Evolutionary conservation across 164 flowering plant genomes (phyloP), one percentile per base, ranked within the genome.

Genomic region (Umbilicus rupestris): DNA sequence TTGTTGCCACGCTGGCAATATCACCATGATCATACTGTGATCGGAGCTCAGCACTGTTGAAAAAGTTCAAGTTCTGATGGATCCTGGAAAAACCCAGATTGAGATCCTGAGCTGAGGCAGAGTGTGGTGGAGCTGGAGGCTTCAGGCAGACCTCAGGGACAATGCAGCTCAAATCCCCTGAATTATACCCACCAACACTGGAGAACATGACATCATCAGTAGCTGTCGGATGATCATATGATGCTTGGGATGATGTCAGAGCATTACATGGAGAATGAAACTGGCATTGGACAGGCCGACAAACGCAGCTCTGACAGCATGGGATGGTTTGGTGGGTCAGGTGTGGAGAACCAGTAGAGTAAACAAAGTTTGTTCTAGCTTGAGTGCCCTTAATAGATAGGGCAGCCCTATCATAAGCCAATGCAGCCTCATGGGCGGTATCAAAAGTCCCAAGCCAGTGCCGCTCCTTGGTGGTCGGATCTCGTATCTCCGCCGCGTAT

Each of bases 121-220:
- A 28, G 60, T 33, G 28, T 55, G 60, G 28, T 55, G 24, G 11
- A 47, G 55, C 79, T 73, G 85, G 83, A 81, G 69, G 75, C 66
- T 52, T 33, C 2, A 62, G 44, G 42, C 26, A 44, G 22, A 39
- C 20, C 42, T n/a, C 44, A 63, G 63, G 22, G 47, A 42, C 42
- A 70, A 69, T 33, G 55, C 47, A 19, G 66, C 28, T 41, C 41
- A 60, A 45, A 55, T 63, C 45, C 66, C 68, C 60, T 39, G 20
- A 26, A 39, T 29, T 28, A 29, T 55, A 26, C 7, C 28, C 29
- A 55, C 19, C 11, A 19, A 7, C 33, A 3, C 2, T 14, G 7
- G 58, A 22, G 30, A 26, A 29, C 60, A 55, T 2, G 8, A 28
- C 33, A 55, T 16, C 29, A 26, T 55, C 33, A 55, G 19, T 16